Conservation (phyloP, 2,329 filamentous ascomycete species). For the Cladobotryum protrusum region DNA sequence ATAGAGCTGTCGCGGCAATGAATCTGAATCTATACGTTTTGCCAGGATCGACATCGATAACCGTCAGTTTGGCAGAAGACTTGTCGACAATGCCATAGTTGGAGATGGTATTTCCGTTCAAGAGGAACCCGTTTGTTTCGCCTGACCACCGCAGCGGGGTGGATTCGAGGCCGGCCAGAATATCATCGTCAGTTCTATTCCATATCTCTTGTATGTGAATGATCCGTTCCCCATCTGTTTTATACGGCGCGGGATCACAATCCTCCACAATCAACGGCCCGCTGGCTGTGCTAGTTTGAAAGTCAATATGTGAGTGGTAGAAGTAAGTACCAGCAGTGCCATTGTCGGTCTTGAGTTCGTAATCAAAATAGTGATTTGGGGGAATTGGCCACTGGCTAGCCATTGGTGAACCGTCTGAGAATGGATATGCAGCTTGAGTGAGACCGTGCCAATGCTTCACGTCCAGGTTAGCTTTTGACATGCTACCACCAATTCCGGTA, state of each 20-base stretch:
- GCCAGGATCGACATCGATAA: conserved; percentile 53
- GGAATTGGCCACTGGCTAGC: conserved; percentile 62
- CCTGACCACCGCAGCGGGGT: conserved; percentile 52
- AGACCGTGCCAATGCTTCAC: conserved; percentile 62
- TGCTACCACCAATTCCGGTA: no score
- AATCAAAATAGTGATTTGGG: conserved; percentile 58
- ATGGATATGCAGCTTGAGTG: conserved; percentile 51
- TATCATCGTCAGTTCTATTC: conserved; percentile 42
- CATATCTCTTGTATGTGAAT: conserved; percentile 53
- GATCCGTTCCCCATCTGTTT: conserved; percentile 56
- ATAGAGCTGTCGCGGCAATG: conserved; percentile 51
- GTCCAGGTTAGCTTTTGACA: background rate
- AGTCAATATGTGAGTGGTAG: conserved; percentile 61
- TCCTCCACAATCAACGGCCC: conserved; percentile 56
- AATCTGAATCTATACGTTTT: conserved; percentile 58
- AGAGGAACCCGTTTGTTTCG: conserved; percentile 38
- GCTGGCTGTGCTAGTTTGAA: conserved; percentile 52
- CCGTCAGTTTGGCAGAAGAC: conserved; percentile 29
- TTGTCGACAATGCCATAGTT: conserved; percentile 25
- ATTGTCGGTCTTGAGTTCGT: conserved; percentile 49
- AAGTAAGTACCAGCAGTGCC: conserved; percentile 59
- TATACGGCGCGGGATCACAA: conserved; percentile 39
- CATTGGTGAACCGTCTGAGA: conserved; percentile 56
- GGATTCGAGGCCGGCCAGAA: conserved; percentile 44
- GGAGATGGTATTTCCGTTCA: conserved; percentile 16